Evolutionary conservation across 345 rosid genomes (phyloP), one percentile per base, ranked within the genome.

Genomic region (Combretum micranthum): DNA sequence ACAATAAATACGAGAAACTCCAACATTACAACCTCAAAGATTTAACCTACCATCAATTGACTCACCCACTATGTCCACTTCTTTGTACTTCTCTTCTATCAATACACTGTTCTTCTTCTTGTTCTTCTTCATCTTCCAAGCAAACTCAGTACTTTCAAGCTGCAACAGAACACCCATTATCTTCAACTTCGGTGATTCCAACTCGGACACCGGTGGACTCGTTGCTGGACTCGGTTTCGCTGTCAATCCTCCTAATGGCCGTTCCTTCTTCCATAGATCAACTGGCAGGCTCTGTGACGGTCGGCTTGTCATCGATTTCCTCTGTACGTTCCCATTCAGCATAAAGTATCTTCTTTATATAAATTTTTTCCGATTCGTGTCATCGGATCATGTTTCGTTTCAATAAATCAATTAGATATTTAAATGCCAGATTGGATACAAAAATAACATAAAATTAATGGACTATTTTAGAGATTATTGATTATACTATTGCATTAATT

Each of bases 161-260:
- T 80, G 91, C 72, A 72, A 65, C 21, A 39, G 20, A 20, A 77
- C 79, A 5, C 86, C 95, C 8, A 63, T 86, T 49, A 80, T 86
- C 72, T 86, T 86, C 90, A 84, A 75, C 81, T 86, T 86, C 32
- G 97, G 97, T 8, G 92, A 90, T 68, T 90, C 97, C 4, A 86
- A 90, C 81, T 86, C 97, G 32, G 95, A 86, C 79, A 84, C 95
- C 2, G 97, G 97, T n/a, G 95, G 86, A 12, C 97, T 89, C n/a
- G 50, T 49, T 20, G 85, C 92, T 15, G 97, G 92, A 15, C 90
- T 86, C 23, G 97, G 97, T 15, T 86, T 84, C 64, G 57, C 78
- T 20, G 78, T 90, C 58, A 72, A 68, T 57, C 66, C 63, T 11
- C 97, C 97, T 2, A 73, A 90, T 49, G 95, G 90, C 66, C 86